Base-by-base conservation (phyloP, 192 early-diverging fungal species). In the Entomortierella beljakovae region DNA sequence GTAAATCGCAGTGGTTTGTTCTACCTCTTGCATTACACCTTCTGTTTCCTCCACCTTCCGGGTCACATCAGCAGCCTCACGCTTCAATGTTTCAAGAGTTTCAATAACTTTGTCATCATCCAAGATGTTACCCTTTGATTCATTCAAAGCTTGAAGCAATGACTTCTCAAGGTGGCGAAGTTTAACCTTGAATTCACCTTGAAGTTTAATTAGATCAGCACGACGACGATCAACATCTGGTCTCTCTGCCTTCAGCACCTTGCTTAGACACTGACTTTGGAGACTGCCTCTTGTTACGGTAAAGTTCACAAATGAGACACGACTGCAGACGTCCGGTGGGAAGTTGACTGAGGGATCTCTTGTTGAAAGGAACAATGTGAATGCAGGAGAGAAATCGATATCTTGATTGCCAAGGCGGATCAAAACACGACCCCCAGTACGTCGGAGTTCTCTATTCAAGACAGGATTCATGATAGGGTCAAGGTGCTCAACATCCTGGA, bases 291-390 rank as follows among this genome's bases (percentile, higher is more conserved):
- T 91, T 18, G 98, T 99, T 20, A 99, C 94, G 1, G 98, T 97
- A 72, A 99, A 99, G 90, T 99, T 99, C 50, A 99, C 96, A 85
- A 99, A 97, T 2, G 98, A 99, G 4, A 99, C 97, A 46, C 98
- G 93, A 70, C 91, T 93, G 87, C 93, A 97, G 20, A 99, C 90
- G 72, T 99, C 98, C 0, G 98, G 96, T n/a, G 94, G 86, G 87
- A 99, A 98, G 77, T 86, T 83, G 35, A 96, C 93, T 3, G 94
- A 92, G 16, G 98, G 94, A 74, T 99, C 96, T 65, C 96, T 90
- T 3, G 98, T 99, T 6, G 95, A 87, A 71, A 99, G 76, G 86
- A 97, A 98, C 26, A 99, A 81, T 3, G 92, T 94, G 84, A 99
- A 99, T 15, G 95, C 86, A 15, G 98, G 98, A 34, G 97, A 99